Conservation (phyloP, 139 green algal species). For the Coccomyxa sp. region DNA sequence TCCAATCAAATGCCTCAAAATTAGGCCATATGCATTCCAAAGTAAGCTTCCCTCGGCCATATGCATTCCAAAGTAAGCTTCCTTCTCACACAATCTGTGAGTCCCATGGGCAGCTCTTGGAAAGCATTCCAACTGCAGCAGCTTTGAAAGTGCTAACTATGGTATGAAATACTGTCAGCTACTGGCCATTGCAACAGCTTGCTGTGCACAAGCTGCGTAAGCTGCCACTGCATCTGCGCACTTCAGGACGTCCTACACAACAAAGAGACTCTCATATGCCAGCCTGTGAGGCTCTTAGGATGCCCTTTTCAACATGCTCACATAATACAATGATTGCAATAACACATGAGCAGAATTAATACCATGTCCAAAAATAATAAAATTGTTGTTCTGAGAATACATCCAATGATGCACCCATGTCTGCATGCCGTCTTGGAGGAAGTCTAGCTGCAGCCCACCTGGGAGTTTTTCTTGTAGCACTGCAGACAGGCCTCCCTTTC, state of each 20-base stretch:
- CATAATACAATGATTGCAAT: background rate
- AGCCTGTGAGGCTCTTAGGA: background rate
- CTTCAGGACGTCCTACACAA: background rate
- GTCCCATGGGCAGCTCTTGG: too few species aligned
- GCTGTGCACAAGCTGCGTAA: background rate
- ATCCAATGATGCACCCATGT: background rate
- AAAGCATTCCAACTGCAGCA: background rate
- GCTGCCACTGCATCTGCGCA: background rate
- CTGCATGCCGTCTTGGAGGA: background rate
- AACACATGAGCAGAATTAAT: too few species aligned
- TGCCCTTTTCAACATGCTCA: background rate
- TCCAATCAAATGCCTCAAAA: too few species aligned
- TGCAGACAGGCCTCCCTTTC: background rate
- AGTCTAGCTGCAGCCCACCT: background rate
- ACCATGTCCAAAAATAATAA: background rate
- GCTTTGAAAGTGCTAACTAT: background rate
- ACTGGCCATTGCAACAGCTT: background rate
- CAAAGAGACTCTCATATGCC: background rate
- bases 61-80: too few species aligned
- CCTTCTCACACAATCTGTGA: too few species aligned
- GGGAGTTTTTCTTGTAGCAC: conserved; percentile 1
- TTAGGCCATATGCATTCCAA: too few species aligned
- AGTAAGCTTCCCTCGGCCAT: too few species aligned
- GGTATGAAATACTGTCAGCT: background rate
- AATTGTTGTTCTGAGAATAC: background rate